Base-by-base conservation (phyloP, 2,329 filamentous ascomycete genomes). In the Neurospora crassa region DNA sequence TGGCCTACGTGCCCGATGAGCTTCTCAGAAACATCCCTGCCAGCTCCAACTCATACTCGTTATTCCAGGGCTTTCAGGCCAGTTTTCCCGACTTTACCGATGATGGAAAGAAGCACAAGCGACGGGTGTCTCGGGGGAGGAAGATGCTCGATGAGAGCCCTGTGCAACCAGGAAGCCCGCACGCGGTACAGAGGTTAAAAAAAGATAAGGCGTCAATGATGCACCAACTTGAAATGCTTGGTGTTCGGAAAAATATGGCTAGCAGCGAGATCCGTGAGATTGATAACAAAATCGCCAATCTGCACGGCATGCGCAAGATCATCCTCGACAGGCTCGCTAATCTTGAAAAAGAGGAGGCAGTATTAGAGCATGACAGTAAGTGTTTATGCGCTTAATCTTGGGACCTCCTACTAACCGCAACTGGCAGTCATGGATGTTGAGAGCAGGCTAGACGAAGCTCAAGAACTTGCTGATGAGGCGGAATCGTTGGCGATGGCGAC, bases 41-140 rank as follows among this genome's bases (percentile, higher is more conserved):
- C 73, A 88, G 91, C 79, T 90, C 91, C 29, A 96, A 92, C 81
- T 85, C 90, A 18, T 99, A 97, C 83, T 97, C 94, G 53, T 86
- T 99, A 67, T 98, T 99, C 80, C 93, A 99, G 81, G 96, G 96
- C 75, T 99, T 99, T 81, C 91, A 97, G 82, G 96, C 95, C 68
- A 94, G 90, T 74, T 86, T 97, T 73, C 94, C 94, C 2, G 88
- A 90, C 74, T 81, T 88, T 74, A 85, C 84, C 5, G 92, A 96
- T 18, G 88, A 91, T 74, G 88, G 87, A 75, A 90, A 91, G 79
- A 92, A 91, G 79, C 88, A 89, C 76, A 88, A 90, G 69, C 88
- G 92, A 76, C 89, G 89, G 73, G 87, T 89, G 59, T 92, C 92
- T 8, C 88, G 92, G 74, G 90, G 91, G 1, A 89, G 93, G 78